These are phyloP conservation scores for Danielia reshetovae DNA, from an alignment of 805 yeast genomes.

Conservation along the genomic window DNA sequence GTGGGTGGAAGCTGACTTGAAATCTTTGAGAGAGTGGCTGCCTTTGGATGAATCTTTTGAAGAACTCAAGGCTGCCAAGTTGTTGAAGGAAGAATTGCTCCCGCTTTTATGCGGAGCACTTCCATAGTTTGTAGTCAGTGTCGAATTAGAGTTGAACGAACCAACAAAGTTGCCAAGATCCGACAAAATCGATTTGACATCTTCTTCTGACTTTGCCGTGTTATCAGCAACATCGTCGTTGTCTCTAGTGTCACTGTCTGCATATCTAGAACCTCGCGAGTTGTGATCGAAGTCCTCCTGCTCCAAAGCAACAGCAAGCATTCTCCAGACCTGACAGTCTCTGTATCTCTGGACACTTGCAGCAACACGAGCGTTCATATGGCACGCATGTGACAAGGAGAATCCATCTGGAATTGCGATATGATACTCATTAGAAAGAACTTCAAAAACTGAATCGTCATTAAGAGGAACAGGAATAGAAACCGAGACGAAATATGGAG, in stretches of 20 bases:
- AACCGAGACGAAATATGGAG: constrained; percentile 40
- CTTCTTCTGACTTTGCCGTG: constrained; percentile 3
- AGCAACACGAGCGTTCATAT: constrained; percentile 54
- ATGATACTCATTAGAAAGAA: constrained; percentile 47
- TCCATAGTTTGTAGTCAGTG: constrained; percentile 39
- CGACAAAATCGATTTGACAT: constrained; percentile 21
- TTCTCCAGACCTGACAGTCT: constrained; percentile 62
- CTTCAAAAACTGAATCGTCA: constrained; percentile 42
- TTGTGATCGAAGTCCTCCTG: constrained; percentile 23
- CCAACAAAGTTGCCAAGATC: constrained; percentile 39
- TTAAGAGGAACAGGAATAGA: constrained; percentile 40
- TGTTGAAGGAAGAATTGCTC: constrained; percentile 10
- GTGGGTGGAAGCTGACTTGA: constrained; percentile 1
- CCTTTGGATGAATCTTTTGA: constrained; percentile 11
- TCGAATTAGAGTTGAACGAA: constrained; percentile 38
- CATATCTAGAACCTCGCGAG: no score
- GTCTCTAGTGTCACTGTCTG: no score
- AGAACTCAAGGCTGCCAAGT: constrained; percentile 8
- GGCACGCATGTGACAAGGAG: constrained; percentile 50
- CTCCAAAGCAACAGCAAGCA: constrained; percentile 47
- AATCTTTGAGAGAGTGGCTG: not conserved
- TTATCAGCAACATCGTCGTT: not conserved
- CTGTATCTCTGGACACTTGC: constrained; percentile 46
- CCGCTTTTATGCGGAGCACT: constrained; percentile 11
- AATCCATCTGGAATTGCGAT: constrained; percentile 46